A percentile compares a stretch with the other conserved stretches of the same genome.
Conservation (phyloP, 2,329 filamentous ascomycete species). For the Lachnellula arida region DNA sequence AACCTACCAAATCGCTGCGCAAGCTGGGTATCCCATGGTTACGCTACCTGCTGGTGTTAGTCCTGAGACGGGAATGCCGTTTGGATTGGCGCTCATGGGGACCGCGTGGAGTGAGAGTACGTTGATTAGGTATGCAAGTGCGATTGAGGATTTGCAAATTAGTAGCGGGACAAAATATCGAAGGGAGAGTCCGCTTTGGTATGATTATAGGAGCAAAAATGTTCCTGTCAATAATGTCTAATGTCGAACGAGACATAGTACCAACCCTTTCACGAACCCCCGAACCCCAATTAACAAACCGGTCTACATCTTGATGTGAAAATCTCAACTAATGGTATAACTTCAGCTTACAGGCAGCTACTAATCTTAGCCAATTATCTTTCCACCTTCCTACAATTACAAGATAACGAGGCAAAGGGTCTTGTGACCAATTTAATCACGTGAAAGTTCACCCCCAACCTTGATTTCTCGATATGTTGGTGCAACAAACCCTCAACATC, state of each 20-base stretch:
- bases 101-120: conserved; percentile 57
- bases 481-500: too few species aligned
- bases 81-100: conserved; percentile 54
- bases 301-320: too few species aligned
- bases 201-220: conserved; percentile 44
- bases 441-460: too few species aligned
- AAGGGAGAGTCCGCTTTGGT: conserved; percentile 48
- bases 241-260: background rate
- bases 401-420: too few species aligned
- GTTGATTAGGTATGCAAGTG: conserved; percentile 57
- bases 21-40: conserved; percentile 70
- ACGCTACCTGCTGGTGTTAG: conserved; percentile 61
- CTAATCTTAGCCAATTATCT: too few species aligned
- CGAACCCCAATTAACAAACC: too few species aligned
- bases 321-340: too few species aligned
- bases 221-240: conserved; percentile 35
- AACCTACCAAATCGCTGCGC: conserved; percentile 64
- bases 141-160: conserved; percentile 55
- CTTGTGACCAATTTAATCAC: too few species aligned
- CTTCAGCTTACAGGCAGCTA: too few species aligned
- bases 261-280: too few species aligned
- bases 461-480: too few species aligned
- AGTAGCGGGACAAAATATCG: conserved; percentile 40
- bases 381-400: too few species aligned
- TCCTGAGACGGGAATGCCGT: conserved; percentile 52